Conservation (phyloP, 306 rosid species). For the Vicia faba region DNA sequence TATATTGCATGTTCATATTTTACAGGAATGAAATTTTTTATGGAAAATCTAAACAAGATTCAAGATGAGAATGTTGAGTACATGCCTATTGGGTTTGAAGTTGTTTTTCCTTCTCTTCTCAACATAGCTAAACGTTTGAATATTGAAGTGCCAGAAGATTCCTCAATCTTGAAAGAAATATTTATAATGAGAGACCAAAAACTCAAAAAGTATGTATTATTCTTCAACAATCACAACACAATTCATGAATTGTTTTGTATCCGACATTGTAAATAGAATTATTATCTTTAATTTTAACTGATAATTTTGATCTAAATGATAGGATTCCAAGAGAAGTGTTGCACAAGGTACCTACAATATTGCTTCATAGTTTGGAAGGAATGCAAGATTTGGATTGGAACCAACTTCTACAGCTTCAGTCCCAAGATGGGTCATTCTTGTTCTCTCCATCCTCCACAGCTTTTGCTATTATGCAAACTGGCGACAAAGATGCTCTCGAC, state of each 20-base stretch:
- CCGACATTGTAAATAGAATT: too few relatives aligned
- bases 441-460: slow-evolving; percentile 95
- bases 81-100: slow-evolving; percentile 93
- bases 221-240: not conserved
- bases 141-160: slow-evolving; percentile 59
- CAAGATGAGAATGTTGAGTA: slow-evolving; percentile 72
- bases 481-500: slow-evolving; percentile 56
- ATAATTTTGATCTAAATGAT: not conserved
- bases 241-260: too few relatives aligned
- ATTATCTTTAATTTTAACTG: too few relatives aligned
- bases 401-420: slow-evolving; percentile 76
- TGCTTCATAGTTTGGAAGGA: slow-evolving; percentile 95
- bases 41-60: slow-evolving; percentile 59
- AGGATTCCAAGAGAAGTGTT: slow-evolving; percentile 86
- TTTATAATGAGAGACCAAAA: slow-evolving; percentile 60
- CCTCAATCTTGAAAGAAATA: slow-evolving; percentile 61
- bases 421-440: slow-evolving; percentile 83
- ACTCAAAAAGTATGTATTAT: slow-evolving; percentile 59
- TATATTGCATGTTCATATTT: not conserved
- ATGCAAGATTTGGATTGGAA: slow-evolving; percentile 80
- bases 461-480: slow-evolving; percentile 76
- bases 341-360: slow-evolving; percentile 83
- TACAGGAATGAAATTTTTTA: slow-evolving; percentile 63
- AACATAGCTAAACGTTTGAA: slow-evolving; percentile 63
- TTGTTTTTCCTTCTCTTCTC: slow-evolving; percentile 86